Conservation (phyloP, 1,284 basidiomycete species). For the Porogramme epimiltina region DNA sequence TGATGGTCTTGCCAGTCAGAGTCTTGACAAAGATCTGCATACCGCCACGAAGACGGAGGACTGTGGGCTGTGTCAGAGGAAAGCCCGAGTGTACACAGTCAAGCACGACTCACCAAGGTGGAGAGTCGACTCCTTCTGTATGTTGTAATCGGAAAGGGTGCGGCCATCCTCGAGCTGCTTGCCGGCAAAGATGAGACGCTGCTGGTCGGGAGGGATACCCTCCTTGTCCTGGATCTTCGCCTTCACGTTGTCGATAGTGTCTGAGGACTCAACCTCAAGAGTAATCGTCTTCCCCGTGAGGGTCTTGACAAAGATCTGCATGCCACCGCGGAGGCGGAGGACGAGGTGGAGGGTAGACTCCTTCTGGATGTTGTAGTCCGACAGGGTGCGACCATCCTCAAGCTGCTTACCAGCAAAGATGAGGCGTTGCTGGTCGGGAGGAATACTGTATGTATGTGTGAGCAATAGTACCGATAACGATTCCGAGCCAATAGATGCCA, state of each 20-base stretch:
- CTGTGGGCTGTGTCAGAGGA: background rate
- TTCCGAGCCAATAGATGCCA: background rate
- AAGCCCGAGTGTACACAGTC: too few species aligned
- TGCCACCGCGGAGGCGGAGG: constrained; percentile 34
- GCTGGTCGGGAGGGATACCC: constrained; percentile 30
- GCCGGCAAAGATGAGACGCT: constrained; percentile 26
- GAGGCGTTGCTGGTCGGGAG: constrained; percentile 30
- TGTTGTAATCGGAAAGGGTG: background rate
- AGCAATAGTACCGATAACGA: background rate
- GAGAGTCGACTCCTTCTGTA: background rate
- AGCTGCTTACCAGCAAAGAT: constrained; percentile 34
- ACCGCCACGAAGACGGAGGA: background rate
- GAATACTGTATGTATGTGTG: constrained; percentile 20
- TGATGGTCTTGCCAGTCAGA: background rate
- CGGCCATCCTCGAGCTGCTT: background rate
- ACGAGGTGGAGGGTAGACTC: constrained; percentile 33
- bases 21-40: background rate
- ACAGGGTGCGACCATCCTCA: constrained; percentile 30
- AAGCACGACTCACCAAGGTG: background rate
- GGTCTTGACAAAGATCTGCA: constrained; percentile 35
- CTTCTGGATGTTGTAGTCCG: constrained; percentile 34
- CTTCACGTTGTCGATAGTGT: constrained; percentile 32
- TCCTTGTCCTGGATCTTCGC: constrained; percentile 33
- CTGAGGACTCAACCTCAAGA: constrained; percentile 30
- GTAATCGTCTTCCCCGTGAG: constrained; percentile 32